Evolutionary conservation across 768 basidiomycete genomes (phyloP), one percentile per base, ranked within the genome.

Genomic region (Galerina sulciceps): DNA sequence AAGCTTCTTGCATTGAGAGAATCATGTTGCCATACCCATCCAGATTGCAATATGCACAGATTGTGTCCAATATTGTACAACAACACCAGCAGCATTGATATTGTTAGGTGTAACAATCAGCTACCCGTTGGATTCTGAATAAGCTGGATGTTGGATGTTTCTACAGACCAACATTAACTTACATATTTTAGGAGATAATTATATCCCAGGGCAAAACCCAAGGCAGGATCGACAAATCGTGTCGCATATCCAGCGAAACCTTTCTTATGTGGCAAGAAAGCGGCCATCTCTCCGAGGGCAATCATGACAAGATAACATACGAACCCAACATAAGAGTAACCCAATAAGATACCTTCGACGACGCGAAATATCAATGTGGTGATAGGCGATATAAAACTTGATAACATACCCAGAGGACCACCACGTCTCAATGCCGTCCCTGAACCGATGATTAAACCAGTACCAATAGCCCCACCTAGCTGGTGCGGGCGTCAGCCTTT

Each of bases 71-170:
- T 80, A 83, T 61, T 78, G 75, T 17, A 84, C 75, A 22, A 81
- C 82, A 20, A 80, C 76, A 23, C 84, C 83, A 34, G 85, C 84
- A 18, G 85, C 86, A 67, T 86, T 86, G 65, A 87, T 79, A 62
- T 88, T 88, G 62, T 85, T 86, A 0, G 85, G 84, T 10, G 87
- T 87, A 34, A 86, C 85, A 52, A 89, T 81, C 13, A 87, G 70
- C 77, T 86, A 35, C n/a, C n/a, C 13, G 15, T 31, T 15, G 49
- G 23, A 14, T 18, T 9, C 31, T 42, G 20, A 40, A 50, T 54
- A 46, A 51, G 31, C 48, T 6, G 6, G 17, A 5, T 18, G 14
- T 3, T 44, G 41, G 38, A 22, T 34, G 20, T 38, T 14, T 9
- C 36, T 14, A 42, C 20, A 36, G 10, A 4, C 15, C 34, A 26